Conservation (phyloP, 257 asterid genomes). For the Petunia secreta region DNA sequence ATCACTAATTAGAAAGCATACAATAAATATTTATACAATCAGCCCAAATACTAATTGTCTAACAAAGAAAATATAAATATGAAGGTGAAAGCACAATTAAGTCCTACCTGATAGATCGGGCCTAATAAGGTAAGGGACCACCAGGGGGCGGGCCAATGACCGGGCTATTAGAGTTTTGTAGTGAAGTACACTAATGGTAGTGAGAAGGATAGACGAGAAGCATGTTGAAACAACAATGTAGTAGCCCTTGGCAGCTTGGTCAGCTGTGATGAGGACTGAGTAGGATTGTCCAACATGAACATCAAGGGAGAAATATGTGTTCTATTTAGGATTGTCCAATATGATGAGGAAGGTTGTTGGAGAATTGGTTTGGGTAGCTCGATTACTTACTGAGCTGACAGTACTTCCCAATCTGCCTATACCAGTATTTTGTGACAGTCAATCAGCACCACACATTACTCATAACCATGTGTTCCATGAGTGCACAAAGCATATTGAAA, state of each 20-base stretch:
- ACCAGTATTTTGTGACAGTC: no score
- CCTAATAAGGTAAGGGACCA: conserved; percentile 85
- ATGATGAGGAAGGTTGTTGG: no score
- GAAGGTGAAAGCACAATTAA: background rate
- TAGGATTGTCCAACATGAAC: conserved; percentile 82
- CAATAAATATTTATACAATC: no score
- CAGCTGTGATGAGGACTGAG: conserved; percentile 79
- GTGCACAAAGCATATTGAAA: no score
- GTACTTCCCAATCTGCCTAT: no score
- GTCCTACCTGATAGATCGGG: conserved; percentile 67
- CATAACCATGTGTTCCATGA: no score
- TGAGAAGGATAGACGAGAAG: conserved; percentile 58
- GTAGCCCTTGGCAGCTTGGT: conserved; percentile 70
- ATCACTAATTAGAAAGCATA: no score
- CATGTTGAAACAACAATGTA: conserved; percentile 68
- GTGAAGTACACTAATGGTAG: conserved; percentile 66
- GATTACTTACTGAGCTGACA: no score
- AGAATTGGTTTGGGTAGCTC: no score
- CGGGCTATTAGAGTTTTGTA: conserved; percentile 55
- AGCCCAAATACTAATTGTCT: no score
- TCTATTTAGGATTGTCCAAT: no score
- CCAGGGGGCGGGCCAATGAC: conserved; percentile 74
- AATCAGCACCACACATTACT: no score
- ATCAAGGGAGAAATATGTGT: conserved; percentile 70
- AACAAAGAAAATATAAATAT: background rate